These are phyloP conservation scores for Aspergillus sp. DNA, from an alignment of 2,329 filamentous ascomycete genomes.

Conservation along the genomic window DNA sequence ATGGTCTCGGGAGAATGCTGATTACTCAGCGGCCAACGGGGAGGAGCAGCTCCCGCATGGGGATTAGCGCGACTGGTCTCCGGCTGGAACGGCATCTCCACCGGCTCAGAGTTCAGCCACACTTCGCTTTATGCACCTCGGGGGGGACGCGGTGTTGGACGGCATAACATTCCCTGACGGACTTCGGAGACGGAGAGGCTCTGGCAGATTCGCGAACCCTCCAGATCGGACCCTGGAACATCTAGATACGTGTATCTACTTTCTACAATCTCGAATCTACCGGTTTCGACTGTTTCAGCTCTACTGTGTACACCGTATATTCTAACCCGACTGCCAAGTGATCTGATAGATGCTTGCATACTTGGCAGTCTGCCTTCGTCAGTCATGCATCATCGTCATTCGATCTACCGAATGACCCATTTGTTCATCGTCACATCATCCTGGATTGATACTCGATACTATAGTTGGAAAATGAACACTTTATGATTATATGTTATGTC, in stretches of 20 bases:
- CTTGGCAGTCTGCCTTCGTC: background rate
- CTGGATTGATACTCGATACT: background rate
- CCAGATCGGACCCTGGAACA: too few relatives aligned
- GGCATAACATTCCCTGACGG: too few relatives aligned
- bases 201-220: too few relatives aligned
- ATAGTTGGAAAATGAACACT: background rate
- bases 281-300: too few relatives aligned
- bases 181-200: too few relatives aligned
- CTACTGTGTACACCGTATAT: too few relatives aligned
- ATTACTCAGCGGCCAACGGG: background rate
- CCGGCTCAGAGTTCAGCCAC: background rate
- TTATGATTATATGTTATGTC: background rate
- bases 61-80: conserved; percentile 3
- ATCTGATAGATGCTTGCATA: too few relatives aligned
- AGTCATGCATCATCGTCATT: background rate
- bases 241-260: too few relatives aligned
- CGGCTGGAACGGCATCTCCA: background rate
- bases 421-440: background rate
- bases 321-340: too few relatives aligned
- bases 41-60: background rate
- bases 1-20: too few relatives aligned
- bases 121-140: background rate
- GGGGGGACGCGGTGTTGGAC: too few relatives aligned
- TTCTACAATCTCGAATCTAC: background rate
- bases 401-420: background rate